phyloP scores from a whole-genome alignment of 108 stramenopile species.

The Fragilaria radians region DNA sequence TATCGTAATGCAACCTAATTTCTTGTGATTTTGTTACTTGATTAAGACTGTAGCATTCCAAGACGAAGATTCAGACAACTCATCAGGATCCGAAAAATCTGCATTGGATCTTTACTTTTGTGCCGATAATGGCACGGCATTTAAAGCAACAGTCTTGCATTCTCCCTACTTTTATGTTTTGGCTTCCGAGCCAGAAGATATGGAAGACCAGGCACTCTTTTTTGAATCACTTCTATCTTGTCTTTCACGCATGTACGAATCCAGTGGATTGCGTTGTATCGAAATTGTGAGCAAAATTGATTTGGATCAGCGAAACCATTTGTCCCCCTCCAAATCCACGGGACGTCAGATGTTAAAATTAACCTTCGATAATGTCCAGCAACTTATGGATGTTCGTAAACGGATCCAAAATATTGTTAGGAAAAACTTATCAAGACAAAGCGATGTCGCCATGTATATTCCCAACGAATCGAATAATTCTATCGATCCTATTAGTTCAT shows the following conservation, averaged over 20 bases:
- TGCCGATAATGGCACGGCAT: conserved; percentile 38
- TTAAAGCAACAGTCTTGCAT: conserved; percentile 86
- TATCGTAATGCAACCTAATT: background rate
- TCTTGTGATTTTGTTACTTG: background rate
- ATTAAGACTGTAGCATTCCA: background rate
- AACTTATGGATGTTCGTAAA: conserved; percentile 63
- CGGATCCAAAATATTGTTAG: conserved; percentile 40
- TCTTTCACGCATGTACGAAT: conserved; percentile 60
- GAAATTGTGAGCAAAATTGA: conserved; percentile 63
- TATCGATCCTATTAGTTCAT: conserved; percentile 47
- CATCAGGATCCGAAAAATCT: conserved; percentile 46
- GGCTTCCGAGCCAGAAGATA: conserved; percentile 24
- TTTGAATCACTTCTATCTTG: conserved; percentile 64
- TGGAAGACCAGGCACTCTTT: conserved; percentile 23
- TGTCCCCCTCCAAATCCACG: conserved; percentile 32
- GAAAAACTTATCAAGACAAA: conserved; percentile 23
- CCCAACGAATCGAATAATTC: background rate
- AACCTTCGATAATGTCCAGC: conserved; percentile 73
- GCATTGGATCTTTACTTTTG: conserved; percentile 92
- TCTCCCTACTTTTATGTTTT: conserved; percentile 94
- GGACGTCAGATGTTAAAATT: conserved; percentile 54
- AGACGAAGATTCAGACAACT: conserved; percentile 12
- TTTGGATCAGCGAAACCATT: conserved; percentile 69
- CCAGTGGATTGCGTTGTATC: conserved; percentile 45
- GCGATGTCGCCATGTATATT: conserved; percentile 10